Evolutionary conservation across 139 green algal genomes (phyloP).

Genomic region (Diplosphaera chodatii): DNA sequence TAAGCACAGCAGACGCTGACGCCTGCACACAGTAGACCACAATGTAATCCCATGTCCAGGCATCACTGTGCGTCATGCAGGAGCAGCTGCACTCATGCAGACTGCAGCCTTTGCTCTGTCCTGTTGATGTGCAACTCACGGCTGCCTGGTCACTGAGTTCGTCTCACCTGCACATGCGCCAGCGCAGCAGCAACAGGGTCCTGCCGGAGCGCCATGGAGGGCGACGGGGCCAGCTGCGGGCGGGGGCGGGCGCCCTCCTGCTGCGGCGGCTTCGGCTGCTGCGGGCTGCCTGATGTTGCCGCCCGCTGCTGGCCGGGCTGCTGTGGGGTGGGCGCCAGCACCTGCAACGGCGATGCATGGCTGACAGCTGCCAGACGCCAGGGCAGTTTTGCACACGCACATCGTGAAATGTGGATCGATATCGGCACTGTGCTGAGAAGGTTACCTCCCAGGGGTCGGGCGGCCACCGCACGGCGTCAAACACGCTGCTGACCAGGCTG

Average conservation of each 20-base stretch:
- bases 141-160: no score
- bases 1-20: neutral
- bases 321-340: neutral
- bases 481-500: constrained; percentile 2
- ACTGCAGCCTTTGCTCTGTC: no score
- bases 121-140: no score
- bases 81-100: no score
- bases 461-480: constrained; percentile 41
- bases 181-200: neutral
- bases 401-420: no score
- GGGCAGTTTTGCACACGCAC: no score
- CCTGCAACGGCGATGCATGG: neutral
- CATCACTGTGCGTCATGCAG: no score
- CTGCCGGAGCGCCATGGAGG: neutral
- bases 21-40: no score
- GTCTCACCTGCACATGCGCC: neutral
- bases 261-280: neutral
- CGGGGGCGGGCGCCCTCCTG: no score
- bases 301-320: neutral
- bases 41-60: no score
- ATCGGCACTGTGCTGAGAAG: no score
- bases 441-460: constrained; percentile 28
- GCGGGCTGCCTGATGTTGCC: neutral
- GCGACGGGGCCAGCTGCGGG: neutral
- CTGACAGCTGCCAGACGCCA: no score